A percentile compares a stretch with the other conserved stretches of the same genome.
These are phyloP conservation scores for Adansonia gregorii DNA, from an alignment of 441 rosid species.

Conservation along the genomic window DNA sequence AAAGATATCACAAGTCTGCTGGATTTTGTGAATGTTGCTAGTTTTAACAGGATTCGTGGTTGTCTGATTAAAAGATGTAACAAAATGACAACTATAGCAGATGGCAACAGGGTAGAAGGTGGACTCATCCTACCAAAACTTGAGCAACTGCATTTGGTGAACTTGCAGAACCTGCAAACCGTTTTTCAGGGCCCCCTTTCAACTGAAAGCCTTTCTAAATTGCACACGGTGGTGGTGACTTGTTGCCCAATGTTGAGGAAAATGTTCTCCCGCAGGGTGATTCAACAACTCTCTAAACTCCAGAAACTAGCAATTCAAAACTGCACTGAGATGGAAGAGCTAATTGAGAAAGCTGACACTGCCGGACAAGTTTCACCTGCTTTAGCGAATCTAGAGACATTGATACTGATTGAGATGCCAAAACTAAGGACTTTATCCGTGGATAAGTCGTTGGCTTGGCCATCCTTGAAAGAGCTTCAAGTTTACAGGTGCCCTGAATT, in stretches of 20 bases:
- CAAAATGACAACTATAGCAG: conserved; percentile 21
- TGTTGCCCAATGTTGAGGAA: conserved; percentile 14
- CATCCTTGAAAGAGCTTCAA: conserved; percentile 23
- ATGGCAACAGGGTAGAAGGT: conserved; percentile 13
- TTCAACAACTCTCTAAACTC: conserved; percentile 17
- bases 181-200: background rate
- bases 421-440: conserved; percentile 1
- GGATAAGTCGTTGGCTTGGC: conserved; percentile 11
- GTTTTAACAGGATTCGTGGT: conserved; percentile 19
- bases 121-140: conserved; percentile 14
- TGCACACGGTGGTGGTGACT: conserved; percentile 8
- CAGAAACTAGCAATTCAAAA: conserved; percentile 1
- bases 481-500: conserved; percentile 23
- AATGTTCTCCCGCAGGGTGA: conserved; percentile 11
- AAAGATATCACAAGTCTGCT: conserved; percentile 16
- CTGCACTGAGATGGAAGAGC: conserved; percentile 13
- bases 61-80: conserved; percentile 21
- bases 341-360: background rate
- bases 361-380: conserved; percentile 10
- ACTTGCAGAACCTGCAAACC: conserved; percentile 13
- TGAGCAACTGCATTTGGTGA: conserved; percentile 19
- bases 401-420: conserved; percentile 22
- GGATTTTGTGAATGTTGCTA: conserved; percentile 13
- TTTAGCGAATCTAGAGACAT: conserved; percentile 14
- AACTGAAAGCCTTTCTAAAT: conserved; percentile 9